phyloP scores from a whole-genome alignment of 257 asterid species.

The Fraxinus cuspidata region DNA sequence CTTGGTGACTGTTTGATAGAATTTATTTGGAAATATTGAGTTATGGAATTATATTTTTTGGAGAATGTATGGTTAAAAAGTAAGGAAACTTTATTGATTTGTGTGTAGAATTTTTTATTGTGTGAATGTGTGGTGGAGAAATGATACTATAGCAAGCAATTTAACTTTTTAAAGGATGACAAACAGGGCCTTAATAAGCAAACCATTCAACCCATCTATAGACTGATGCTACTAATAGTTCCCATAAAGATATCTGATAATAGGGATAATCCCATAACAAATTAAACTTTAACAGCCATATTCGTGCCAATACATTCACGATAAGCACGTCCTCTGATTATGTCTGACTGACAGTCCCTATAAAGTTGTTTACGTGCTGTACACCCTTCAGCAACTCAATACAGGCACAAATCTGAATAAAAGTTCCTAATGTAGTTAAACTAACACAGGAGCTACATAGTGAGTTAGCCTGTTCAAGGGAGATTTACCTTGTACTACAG shows the following conservation, averaged over 20 bases:
- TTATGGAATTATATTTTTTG: too few relatives aligned
- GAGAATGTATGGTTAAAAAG: too few relatives aligned
- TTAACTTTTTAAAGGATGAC: too few relatives aligned
- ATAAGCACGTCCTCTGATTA: background rate
- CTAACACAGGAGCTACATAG: background rate
- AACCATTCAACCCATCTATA: background rate
- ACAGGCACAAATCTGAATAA: background rate
- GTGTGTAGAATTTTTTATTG: too few relatives aligned
- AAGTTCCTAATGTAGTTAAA: background rate
- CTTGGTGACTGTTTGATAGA: too few relatives aligned
- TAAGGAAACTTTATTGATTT: too few relatives aligned
- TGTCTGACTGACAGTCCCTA: background rate
- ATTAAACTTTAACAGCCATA: background rate
- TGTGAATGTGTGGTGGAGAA: too few relatives aligned
- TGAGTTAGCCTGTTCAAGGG: background rate
- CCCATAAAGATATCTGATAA: constrained; percentile 7
- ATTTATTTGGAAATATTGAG: too few relatives aligned
- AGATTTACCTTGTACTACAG: background rate
- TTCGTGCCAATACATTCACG: background rate
- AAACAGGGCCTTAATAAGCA: too few relatives aligned
- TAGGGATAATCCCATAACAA: background rate
- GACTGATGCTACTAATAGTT: constrained; percentile 9
- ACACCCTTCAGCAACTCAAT: background rate
- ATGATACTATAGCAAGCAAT: too few relatives aligned
- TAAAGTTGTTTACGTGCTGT: background rate